A percentile compares a stretch with the other conserved stretches of the same genome.
Evolutionary conservation across 179 eudicot genomes (phyloP).

Genomic region (Beta corolliflora): DNA sequence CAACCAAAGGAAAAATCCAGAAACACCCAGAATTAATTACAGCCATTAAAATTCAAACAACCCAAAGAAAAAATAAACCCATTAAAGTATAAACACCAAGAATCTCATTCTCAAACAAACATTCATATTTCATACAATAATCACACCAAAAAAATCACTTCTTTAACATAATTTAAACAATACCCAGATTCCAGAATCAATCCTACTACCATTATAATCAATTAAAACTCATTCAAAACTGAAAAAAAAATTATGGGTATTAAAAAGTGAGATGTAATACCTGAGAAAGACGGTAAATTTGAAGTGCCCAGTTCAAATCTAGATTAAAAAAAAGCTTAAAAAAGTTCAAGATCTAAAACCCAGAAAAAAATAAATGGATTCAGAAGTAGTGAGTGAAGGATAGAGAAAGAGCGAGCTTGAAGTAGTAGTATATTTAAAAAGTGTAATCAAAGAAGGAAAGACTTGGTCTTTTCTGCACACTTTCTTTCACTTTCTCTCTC

Average conservation of each 20-base stretch:
- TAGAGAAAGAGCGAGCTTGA: background rate
- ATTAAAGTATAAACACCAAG: background rate
- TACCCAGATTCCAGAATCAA: constrained; percentile 16
- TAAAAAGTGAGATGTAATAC: constrained; percentile 23
- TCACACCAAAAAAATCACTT: background rate
- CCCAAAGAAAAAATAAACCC: background rate
- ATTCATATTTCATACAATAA: background rate
- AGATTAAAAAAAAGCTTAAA: constrained; percentile 20
- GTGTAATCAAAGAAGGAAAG: background rate
- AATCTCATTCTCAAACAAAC: background rate
- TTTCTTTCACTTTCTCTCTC: constrained; percentile 9
- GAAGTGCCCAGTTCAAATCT: constrained; percentile 31
- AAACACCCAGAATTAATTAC: constrained; percentile 13
- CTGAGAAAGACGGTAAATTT: constrained; percentile 18
- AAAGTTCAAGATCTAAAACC: constrained; percentile 36
- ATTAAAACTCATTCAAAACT: constrained; percentile 15
- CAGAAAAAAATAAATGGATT: background rate
- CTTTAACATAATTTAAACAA: background rate
- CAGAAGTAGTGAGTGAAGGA: background rate
- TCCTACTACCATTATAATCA: constrained; percentile 10
- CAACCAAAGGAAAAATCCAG: constrained; percentile 15
- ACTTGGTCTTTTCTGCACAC: constrained; percentile 19
- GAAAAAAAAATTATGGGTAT: constrained; percentile 15
- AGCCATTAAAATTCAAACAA: constrained; percentile 8
- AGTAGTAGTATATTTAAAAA: constrained; percentile 3